Evolutionary conservation across 2,329 filamentous ascomycete species (phyloP).

Genomic region (Ophiosphaerella korrae): DNA sequence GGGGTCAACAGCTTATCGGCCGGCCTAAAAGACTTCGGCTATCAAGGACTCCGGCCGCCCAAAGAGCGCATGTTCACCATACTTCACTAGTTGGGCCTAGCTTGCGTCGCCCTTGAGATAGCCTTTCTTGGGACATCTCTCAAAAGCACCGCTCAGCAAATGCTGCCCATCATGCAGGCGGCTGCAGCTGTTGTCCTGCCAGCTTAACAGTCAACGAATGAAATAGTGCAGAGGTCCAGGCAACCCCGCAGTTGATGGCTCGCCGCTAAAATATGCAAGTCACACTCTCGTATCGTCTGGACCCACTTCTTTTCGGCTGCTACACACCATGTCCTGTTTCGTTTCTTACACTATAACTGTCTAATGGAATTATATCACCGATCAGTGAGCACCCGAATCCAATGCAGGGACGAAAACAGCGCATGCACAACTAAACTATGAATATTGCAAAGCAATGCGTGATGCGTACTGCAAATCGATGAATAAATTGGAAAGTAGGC

Average conservation of each 20-base stretch:
- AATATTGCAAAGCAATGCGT: constrained; percentile 7
- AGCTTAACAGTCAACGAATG: constrained; percentile 26
- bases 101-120: neutral
- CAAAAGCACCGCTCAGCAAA: constrained; percentile 16
- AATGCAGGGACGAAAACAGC: constrained; percentile 27
- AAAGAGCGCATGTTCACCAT: neutral
- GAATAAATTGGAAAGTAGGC: constrained; percentile 15
- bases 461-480: too few relatives aligned
- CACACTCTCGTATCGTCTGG: constrained; percentile 32
- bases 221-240: constrained; percentile 14
- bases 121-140: neutral
- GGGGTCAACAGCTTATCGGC: neutral
- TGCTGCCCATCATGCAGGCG: constrained; percentile 21
- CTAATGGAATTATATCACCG: constrained; percentile 30
- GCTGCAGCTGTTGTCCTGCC: constrained; percentile 21
- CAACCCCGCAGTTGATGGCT: constrained; percentile 35
- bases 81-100: neutral
- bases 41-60: neutral
- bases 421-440: constrained; percentile 16
- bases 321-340: constrained; percentile 14
- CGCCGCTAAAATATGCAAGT: constrained; percentile 45
- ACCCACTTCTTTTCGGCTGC: constrained; percentile 29
- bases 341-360: constrained; percentile 26
- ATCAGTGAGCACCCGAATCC: constrained; percentile 20
- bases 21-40: neutral